A percentile compares a stretch with the other conserved stretches of the same genome.
Evolutionary conservation across 148 eudicot species (phyloP).

Genomic region (Oxyria digyna): DNA sequence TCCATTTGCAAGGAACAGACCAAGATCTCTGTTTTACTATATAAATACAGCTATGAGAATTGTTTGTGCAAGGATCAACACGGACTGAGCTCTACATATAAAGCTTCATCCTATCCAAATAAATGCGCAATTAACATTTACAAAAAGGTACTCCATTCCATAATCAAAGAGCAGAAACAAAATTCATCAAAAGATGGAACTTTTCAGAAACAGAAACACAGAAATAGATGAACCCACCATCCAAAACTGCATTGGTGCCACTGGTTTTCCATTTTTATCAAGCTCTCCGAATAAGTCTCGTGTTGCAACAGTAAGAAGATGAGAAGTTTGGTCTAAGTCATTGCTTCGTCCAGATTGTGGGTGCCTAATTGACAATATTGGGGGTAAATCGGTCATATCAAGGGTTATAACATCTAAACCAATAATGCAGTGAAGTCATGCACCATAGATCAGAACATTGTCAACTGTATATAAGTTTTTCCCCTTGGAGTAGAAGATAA

Average conservation of each 20-base stretch:
- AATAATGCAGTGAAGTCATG: background rate
- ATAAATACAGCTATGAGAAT: background rate
- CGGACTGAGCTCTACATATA: background rate
- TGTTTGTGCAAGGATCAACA: background rate
- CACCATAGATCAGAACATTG: background rate
- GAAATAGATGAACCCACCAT: constrained; percentile 35
- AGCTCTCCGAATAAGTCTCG: constrained; percentile 78
- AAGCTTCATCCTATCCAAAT: background rate
- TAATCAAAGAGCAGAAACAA: background rate
- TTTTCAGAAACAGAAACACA: background rate
- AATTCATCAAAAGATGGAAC: background rate
- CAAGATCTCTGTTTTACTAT: background rate
- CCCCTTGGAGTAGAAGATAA: background rate
- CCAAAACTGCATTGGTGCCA: constrained; percentile 94
- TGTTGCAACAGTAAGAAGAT: constrained; percentile 82
- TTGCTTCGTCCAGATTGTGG: constrained; percentile 63
- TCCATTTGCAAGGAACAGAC: background rate
- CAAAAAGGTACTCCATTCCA: background rate
- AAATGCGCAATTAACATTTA: background rate
- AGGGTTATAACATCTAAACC: background rate
- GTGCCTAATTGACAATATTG: constrained; percentile 38
- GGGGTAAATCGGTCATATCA: constrained; percentile 2
- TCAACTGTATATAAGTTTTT: background rate
- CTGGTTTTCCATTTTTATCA: constrained; percentile 86
- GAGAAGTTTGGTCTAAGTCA: constrained; percentile 80